phyloP scores from a whole-genome alignment of 202 grass and related monocot genomes.

The Cymbopogon flexuosus region DNA sequence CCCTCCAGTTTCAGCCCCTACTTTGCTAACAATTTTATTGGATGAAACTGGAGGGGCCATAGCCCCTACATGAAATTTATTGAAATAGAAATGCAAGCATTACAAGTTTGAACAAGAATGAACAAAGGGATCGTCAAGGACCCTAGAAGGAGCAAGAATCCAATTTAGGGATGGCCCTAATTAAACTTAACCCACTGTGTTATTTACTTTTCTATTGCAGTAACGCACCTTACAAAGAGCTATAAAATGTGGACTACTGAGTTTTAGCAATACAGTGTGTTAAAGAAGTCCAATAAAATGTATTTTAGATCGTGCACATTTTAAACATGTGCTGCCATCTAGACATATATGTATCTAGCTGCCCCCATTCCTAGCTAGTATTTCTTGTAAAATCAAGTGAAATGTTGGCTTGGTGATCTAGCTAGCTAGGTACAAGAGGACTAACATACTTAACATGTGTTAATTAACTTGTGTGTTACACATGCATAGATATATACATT shows the following conservation, averaged over 20 bases:
- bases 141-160: too few relatives aligned
- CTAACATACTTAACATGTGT: background rate
- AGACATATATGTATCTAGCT: background rate
- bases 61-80: too few relatives aligned
- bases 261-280: background rate
- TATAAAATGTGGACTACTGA: background rate
- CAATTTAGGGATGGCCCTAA: too few relatives aligned
- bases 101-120: too few relatives aligned
- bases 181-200: too few relatives aligned
- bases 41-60: too few relatives aligned
- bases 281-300: background rate
- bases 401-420: background rate
- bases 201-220: too few relatives aligned
- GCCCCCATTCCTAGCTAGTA: background rate
- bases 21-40: too few relatives aligned
- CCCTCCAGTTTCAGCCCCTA: too few relatives aligned
- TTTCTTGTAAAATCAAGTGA: background rate
- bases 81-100: too few relatives aligned
- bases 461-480: background rate
- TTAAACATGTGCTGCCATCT: background rate
- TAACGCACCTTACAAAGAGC: background rate
- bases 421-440: background rate
- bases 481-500: background rate
- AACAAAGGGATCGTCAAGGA: too few relatives aligned
- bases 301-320: background rate